Conservation (phyloP, 805 yeast species). For the Isabelozyma pseudorhagii region DNA sequence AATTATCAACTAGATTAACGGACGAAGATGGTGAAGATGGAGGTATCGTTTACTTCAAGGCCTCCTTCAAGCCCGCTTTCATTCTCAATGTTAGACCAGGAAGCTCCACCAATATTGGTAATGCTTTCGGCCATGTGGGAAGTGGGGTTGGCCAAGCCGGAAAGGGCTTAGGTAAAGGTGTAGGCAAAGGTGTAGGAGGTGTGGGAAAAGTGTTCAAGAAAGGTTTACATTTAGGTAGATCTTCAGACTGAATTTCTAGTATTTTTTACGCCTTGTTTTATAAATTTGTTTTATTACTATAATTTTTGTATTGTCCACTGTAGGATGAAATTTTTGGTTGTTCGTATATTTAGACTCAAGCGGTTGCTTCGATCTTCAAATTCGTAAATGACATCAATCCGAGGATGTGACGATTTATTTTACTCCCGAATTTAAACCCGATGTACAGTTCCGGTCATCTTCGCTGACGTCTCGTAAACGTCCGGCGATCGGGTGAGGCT, state of each 20-base stretch:
- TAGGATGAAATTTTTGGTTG: too few species aligned
- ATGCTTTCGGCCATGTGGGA: conserved; percentile 43
- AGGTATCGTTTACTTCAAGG: conserved; percentile 60
- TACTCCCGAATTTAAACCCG: too few species aligned
- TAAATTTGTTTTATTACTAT: background rate
- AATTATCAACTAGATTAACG: conserved; percentile 50
- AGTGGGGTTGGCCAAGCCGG: conserved; percentile 38
- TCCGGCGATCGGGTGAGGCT: too few species aligned
- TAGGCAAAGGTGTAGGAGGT: conserved; percentile 35
- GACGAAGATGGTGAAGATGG: conserved; percentile 51
- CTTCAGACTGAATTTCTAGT: background rate
- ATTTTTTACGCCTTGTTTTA: background rate
- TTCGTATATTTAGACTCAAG: too few species aligned
- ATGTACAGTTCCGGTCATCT: too few species aligned
- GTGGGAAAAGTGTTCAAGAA: conserved; percentile 29
- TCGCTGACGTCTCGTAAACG: too few species aligned
- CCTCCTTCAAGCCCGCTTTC: conserved; percentile 70
- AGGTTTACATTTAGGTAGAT: conserved; percentile 33
- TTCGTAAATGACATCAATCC: too few species aligned
- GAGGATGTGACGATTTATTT: too few species aligned
- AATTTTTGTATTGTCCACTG: too few species aligned
- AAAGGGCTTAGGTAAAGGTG: conserved; percentile 32
- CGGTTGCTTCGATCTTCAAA: too few species aligned
- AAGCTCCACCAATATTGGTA: conserved; percentile 39
- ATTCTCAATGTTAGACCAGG: conserved; percentile 45